Base-by-base conservation (phyloP, 371 early-diverging fungal species). In the Mucor sp. region DNA sequence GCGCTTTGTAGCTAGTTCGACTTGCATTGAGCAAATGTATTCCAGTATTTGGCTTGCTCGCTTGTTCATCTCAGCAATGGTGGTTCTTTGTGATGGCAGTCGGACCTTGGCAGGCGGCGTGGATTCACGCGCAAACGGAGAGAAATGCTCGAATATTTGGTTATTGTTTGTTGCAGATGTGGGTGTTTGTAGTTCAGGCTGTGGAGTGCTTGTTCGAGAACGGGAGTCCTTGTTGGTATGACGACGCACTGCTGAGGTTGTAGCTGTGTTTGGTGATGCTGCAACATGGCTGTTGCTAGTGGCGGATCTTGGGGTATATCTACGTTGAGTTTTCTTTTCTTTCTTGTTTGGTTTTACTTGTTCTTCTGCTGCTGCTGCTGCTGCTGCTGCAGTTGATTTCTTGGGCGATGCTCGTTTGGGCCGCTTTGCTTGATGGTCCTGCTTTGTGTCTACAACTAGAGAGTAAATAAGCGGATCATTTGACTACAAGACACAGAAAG, bases 1-100 rank as follows among this genome's bases (percentile, higher is more conserved):
- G 53, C 67, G 61, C 43, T 61, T 43, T 15, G 77, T 74, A 14
- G 74, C 72, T 75, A 84, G 76, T 23, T 82, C 80, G 9, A 85
- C 78, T 63, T 86, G 89, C 15, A 83, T 65, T 0, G 85, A 82
- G 43, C 80, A 74, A 33, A 88, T 81, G 60, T 85, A 88, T 48
- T 88, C 86, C 37, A 85, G 68, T 27, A 88, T 72, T 28, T 83
- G 84, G 62, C 84, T 83, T 30, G 84, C 79, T 37, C 89, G 80
- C 69, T 80, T 79, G 64, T 74, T 84, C 89, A 86, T 88, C 58
- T 88, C 87, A 32, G 71, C 66, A 14, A 88, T 66, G 9, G 80
- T 76, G 75, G 83, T 79, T 35, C 74, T 67, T 33, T 84, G 67
- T 47, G 81, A 72, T 3, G 86, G 85, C 35, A 75, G 70, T 48